These are phyloP conservation scores for Aureoboletus auriporus DNA, from an alignment of 768 basidiomycete species.

Conservation along the genomic window DNA sequence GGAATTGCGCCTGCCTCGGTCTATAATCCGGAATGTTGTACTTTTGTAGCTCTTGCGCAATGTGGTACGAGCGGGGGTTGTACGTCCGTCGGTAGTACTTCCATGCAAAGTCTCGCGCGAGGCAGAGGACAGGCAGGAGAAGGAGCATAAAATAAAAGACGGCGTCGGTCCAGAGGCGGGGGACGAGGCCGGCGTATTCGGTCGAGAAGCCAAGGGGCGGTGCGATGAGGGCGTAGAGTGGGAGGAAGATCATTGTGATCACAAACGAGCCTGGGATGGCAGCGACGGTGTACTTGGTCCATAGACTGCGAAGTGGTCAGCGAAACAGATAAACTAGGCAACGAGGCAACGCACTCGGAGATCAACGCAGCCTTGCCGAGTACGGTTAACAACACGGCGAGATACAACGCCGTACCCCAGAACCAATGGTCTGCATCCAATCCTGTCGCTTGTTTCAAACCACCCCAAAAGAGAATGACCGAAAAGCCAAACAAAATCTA, in stretches of 20 bases:
- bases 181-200: slow-evolving; percentile 88
- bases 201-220: slow-evolving; percentile 85
- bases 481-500: slow-evolving; percentile 89
- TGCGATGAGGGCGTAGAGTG: slow-evolving; percentile 83
- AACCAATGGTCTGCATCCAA: slow-evolving; percentile 94
- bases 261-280: slow-evolving; percentile 97
- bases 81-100: slow-evolving; percentile 97
- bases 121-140: slow-evolving; percentile 78
- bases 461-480: slow-evolving; percentile 89
- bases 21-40: slow-evolving; percentile 97
- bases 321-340: background rate
- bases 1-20: slow-evolving; percentile 98
- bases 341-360: slow-evolving; percentile 73
- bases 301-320: slow-evolving; percentile 55
- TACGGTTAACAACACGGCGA: slow-evolving; percentile 89
- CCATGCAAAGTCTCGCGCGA: slow-evolving; percentile 90
- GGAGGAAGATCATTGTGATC: slow-evolving; percentile 95
- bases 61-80: slow-evolving; percentile 89
- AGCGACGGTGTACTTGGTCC: slow-evolving; percentile 98
- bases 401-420: slow-evolving; percentile 96
- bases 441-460: slow-evolving; percentile 76
- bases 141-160: slow-evolving; percentile 90
- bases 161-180: slow-evolving; percentile 81
- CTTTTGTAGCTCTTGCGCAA: slow-evolving; percentile 98
- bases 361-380: slow-evolving; percentile 96